Conservation (phyloP, 2,329 filamentous ascomycete genomes). For the Aspergillus sp. region DNA sequence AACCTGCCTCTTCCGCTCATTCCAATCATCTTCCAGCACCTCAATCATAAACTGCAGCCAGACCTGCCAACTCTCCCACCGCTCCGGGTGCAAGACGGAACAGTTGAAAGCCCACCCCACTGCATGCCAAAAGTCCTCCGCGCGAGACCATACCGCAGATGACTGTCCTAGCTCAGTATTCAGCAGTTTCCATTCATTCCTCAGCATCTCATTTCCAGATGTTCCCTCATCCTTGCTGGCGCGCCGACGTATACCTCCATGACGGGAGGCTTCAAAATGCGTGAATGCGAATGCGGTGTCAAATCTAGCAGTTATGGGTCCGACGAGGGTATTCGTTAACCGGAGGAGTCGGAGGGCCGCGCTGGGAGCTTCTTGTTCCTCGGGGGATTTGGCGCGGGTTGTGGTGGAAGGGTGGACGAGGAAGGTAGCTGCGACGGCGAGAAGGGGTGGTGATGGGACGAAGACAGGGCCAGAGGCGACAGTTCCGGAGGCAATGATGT, state of each 20-base stretch:
- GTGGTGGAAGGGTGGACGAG: constrained; percentile 74
- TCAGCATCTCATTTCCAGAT: constrained; percentile 16
- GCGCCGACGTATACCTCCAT: constrained; percentile 21
- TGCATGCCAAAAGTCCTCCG: constrained; percentile 80
- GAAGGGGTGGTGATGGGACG: constrained; percentile 63
- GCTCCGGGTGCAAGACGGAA: constrained; percentile 60
- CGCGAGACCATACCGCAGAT: constrained; percentile 65
- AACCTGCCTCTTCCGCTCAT: constrained; percentile 19
- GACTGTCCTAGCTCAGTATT: constrained; percentile 55
- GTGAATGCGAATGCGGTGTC: constrained; percentile 66
- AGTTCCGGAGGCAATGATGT: constrained; percentile 27
- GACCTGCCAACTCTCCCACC: constrained; percentile 74
- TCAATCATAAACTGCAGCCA: constrained; percentile 68
- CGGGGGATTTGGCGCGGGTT: constrained; percentile 58
- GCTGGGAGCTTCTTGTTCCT: constrained; percentile 57
- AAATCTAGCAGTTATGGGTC: constrained; percentile 64
- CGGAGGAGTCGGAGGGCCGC: constrained; percentile 65
- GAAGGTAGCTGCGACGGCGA: constrained; percentile 74
- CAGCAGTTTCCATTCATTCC: constrained; percentile 47
- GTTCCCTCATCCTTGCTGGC: constrained; percentile 14
- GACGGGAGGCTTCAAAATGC: constrained; percentile 28
- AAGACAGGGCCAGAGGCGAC: constrained; percentile 45
- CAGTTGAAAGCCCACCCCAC: constrained; percentile 94
- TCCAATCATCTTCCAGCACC: constrained; percentile 41
- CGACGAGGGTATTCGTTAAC: constrained; percentile 57